Evolutionary conservation across 192 early-diverging fungal species (phyloP).

Genomic region (Paraglomus occultum): DNA sequence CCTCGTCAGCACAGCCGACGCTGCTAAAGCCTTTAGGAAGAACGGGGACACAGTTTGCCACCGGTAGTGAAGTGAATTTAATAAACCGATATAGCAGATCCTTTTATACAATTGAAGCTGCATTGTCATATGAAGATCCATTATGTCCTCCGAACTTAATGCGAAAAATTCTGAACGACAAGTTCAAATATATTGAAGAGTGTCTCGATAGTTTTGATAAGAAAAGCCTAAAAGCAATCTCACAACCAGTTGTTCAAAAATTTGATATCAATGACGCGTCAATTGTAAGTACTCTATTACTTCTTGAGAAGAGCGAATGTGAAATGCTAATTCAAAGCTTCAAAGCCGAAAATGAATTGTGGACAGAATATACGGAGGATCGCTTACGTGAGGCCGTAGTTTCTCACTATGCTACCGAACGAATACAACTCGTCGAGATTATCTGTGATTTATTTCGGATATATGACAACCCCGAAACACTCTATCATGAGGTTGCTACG

Average conservation of each 20-base stretch:
- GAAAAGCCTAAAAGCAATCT: neutral
- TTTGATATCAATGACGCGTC: neutral
- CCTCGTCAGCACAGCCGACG: too few relatives aligned
- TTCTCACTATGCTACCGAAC: constrained; percentile 12
- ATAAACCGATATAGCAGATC: neutral
- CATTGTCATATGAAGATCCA: neutral
- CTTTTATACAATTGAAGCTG: neutral
- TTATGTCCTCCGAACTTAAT: constrained; percentile 15
- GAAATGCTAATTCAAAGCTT: neutral
- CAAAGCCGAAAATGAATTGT: constrained; percentile 12
- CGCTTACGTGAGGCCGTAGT: neutral
- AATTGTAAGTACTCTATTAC: neutral
- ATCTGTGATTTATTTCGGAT: constrained; percentile 2
- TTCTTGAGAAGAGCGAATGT: neutral
- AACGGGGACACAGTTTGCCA: too few relatives aligned
- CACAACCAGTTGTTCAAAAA: neutral
- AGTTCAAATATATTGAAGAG: neutral
- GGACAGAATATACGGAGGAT: neutral
- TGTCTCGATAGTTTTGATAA: constrained; percentile 8
- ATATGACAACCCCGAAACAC: neutral
- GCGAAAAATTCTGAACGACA: constrained; percentile 10
- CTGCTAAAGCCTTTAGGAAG: too few relatives aligned
- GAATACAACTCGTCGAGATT: constrained; percentile 13
- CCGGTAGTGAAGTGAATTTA: too few relatives aligned
- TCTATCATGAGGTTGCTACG: constrained; percentile 8